A percentile compares a stretch with the other conserved stretches of the same genome.
These are phyloP conservation scores for Emericellopsis cladophorae DNA, from an alignment of 2,329 filamentous ascomycete species.

Conservation along the genomic window DNA sequence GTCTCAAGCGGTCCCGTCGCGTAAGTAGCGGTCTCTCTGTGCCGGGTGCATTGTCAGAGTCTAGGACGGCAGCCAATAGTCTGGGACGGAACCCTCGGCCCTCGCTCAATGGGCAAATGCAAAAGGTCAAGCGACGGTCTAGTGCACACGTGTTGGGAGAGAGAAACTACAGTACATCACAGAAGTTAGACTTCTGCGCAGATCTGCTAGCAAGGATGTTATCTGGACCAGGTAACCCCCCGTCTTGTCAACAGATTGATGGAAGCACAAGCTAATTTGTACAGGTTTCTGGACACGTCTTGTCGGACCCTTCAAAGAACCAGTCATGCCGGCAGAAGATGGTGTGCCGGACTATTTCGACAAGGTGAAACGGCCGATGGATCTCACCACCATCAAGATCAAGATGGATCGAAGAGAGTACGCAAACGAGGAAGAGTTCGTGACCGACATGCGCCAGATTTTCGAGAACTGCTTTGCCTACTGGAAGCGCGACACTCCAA, in stretches of 20 bases:
- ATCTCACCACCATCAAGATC: slow-evolving; percentile 44
- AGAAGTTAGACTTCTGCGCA: slow-evolving; percentile 44
- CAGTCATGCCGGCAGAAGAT: slow-evolving; percentile 43
- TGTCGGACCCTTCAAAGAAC: slow-evolving; percentile 47
- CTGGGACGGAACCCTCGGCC: slow-evolving; percentile 8
- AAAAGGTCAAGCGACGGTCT: slow-evolving; percentile 17
- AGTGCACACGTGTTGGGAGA: slow-evolving; percentile 17
- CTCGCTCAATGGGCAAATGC: slow-evolving; percentile 15
- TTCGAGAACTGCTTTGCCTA: slow-evolving; percentile 54
- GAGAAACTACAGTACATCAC: slow-evolving; percentile 19
- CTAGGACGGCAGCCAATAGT: slow-evolving; percentile 1
- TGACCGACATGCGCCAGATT: slow-evolving; percentile 46
- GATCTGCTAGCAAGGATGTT: slow-evolving; percentile 48
- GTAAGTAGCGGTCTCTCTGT: slow-evolving; percentile 10
- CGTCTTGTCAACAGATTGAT: not conserved
- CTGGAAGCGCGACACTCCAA: slow-evolving; percentile 41
- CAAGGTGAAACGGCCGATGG: slow-evolving; percentile 50
- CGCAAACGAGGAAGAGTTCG: slow-evolving; percentile 36
- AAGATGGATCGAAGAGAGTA: slow-evolving; percentile 47
- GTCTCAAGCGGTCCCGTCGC: slow-evolving; percentile 28
- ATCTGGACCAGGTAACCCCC: slow-evolving; percentile 41
- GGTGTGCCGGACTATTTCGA: slow-evolving; percentile 49
- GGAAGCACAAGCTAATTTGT: not conserved
- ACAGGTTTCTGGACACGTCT: slow-evolving; percentile 54
- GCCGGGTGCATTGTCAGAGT: slow-evolving; percentile 2